Base-by-base conservation (phyloP, 176 grass and related monocot species). In the Miscanthus lutarioriparius region DNA sequence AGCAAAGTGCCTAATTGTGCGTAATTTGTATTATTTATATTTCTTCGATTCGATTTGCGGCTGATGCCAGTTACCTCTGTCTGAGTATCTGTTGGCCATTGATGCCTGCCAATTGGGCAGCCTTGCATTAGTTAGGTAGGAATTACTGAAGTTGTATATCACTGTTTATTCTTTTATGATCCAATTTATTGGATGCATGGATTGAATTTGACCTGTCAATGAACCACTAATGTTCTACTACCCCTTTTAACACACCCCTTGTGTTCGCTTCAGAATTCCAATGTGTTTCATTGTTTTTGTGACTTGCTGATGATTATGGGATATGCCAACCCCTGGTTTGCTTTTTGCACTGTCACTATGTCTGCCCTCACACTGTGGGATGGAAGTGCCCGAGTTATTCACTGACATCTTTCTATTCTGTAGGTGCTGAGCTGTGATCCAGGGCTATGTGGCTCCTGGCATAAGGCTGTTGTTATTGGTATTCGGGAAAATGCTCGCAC, bases 381-480 rank as follows among this genome's bases (percentile, higher is more conserved):
- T 68, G 61, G 19, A 37, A 45, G 20, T 51, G 30, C 15, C 8
- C 30, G 37, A 2, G 3, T 79, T 45, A 56, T 36, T 79, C 44
- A 26, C 1, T 79, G 56, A 65, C 33, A 35, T 73, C 6, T 67
- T 79, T 88, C 26, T 74, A 2, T 84, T 79, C 14, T 44, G 44
- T 72, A 88, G 87, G 87, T 88, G 33, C 56, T 67, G 40, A 73
- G 81, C 59, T 88, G 27, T 80, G 87, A 88, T 74, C 75, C 67
- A 67, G 87, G 87, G 20, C 75, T 88, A 20, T 67, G 75, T 67
- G 87, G 87, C 28, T 88, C 87, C 39, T 88, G 87, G 87, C 68
- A 88, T 74, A 35, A 74, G 44, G 87, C 87, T 80, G 56, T 88
- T 67, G 75, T 88, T 39, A 80, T 66, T 74, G 75, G 12, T 79